Percentiles rank a stretch among this genome's conserved stretches.
Conservation (phyloP, 2,329 filamentous ascomycete species). For the Phialocephala sp. region DNA sequence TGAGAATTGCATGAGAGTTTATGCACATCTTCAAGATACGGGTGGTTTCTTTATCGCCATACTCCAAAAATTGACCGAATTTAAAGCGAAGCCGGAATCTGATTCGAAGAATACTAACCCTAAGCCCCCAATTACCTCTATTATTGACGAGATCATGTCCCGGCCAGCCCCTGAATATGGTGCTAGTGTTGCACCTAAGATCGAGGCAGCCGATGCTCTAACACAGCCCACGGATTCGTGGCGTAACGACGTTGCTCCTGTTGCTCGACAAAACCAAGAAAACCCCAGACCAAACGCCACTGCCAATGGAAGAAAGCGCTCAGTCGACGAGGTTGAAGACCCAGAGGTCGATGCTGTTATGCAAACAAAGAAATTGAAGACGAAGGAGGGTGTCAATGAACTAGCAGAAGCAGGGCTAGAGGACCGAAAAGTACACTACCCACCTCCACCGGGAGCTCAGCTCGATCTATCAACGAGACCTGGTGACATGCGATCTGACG, state of each 20-base stretch:
- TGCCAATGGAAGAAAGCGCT: conserved; percentile 43
- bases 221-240: conserved; percentile 34
- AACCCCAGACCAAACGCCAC: conserved; percentile 33
- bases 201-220: conserved; percentile 41
- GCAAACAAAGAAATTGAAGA: conserved; percentile 55
- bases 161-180: conserved; percentile 41
- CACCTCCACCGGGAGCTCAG: conserved; percentile 42
- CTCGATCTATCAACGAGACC: conserved; percentile 38
- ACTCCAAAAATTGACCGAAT: conserved; percentile 87
- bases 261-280: conserved; percentile 43
- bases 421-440: conserved; percentile 43
- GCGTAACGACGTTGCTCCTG: conserved; percentile 40
- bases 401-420: conserved; percentile 33
- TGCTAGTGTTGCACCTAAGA: conserved; percentile 40
- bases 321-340: conserved; percentile 43
- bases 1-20: conserved; percentile 90
- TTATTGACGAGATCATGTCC: conserved; percentile 49
- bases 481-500: conserved; percentile 33
- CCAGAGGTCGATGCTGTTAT: conserved; percentile 32
- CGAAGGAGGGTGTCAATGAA: conserved; percentile 42
- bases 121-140: conserved; percentile 45
- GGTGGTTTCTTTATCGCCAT: conserved; percentile 98
- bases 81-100: conserved; percentile 76
- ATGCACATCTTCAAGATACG: conserved; percentile 94
- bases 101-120: conserved; percentile 55